Conservation (phyloP, 805 yeast genomes). For the Candida corydali region DNA sequence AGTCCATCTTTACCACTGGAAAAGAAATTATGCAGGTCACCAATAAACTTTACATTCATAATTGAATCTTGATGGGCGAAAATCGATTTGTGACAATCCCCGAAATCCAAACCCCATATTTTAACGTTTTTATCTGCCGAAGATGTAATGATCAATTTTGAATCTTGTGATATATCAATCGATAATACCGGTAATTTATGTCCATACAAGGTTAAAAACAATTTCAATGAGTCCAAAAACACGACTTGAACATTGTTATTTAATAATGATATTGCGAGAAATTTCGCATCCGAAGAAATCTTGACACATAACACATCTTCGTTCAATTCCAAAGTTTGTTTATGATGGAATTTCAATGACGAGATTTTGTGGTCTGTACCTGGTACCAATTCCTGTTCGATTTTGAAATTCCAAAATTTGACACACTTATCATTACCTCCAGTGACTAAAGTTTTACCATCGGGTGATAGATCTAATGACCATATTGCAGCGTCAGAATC, state of each 20-base stretch:
- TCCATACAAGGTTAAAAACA: conserved; percentile 86
- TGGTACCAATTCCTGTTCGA: conserved; percentile 63
- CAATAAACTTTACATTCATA: conserved; percentile 80
- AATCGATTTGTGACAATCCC: conserved; percentile 95
- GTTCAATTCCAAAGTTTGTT: conserved; percentile 75
- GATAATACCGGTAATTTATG: conserved; percentile 94
- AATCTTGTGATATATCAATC: conserved; percentile 85
- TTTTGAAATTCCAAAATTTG: conserved; percentile 82
- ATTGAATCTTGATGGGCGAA: conserved; percentile 97
- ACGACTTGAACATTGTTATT: conserved; percentile 96
- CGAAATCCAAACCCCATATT: conserved; percentile 98
- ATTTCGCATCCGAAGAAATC: conserved; percentile 75
- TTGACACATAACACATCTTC: conserved; percentile 82
- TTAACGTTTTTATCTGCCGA: conserved; percentile 97
- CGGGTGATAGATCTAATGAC: conserved; percentile 83
- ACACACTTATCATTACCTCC: conserved; percentile 93
- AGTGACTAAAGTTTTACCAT: conserved; percentile 80
- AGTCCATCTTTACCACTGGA: conserved; percentile 85
- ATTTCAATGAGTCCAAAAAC: conserved; percentile 80
- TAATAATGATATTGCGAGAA: conserved; percentile 76
- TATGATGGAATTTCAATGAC: conserved; percentile 60
- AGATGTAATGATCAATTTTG: conserved; percentile 83
- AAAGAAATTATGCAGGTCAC: conserved; percentile 84
- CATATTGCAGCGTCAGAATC: conserved; percentile 48
- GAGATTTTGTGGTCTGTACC: conserved; percentile 56